Conservation (phyloP, 306 rosid species). For the Cicer bijugum region DNA sequence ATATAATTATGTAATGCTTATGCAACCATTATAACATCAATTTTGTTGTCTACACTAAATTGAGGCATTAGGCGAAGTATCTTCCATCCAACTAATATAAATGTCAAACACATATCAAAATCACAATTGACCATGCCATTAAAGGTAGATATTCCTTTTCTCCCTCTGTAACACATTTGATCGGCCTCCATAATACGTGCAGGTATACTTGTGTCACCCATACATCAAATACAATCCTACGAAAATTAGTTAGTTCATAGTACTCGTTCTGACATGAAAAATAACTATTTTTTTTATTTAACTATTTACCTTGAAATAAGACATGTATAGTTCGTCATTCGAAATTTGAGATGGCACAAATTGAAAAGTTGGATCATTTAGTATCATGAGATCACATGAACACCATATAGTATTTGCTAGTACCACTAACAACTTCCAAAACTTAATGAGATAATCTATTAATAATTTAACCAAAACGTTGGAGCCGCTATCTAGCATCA, state of each 20-base stretch:
- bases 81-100: not conserved
- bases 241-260: not conserved
- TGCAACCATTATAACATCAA: not conserved
- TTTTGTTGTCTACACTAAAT: not conserved
- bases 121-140: not conserved
- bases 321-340: not conserved
- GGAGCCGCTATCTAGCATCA: not conserved
- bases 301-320: not conserved
- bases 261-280: not conserved
- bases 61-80: not conserved
- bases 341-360: not conserved
- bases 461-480: not conserved
- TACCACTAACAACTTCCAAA: not conserved
- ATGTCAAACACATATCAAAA: not conserved
- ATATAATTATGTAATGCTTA: not conserved
- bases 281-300: too few species aligned
- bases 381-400: not conserved
- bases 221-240: not conserved
- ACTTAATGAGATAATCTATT: not conserved
- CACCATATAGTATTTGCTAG: not conserved
- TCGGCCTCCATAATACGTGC: not conserved
- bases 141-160: not conserved
- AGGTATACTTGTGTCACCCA: not conserved
- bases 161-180: not conserved
- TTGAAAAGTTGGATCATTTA: not conserved